Percentiles rank a stretch among this genome's conserved stretches.
phyloP scores from a whole-genome alignment of 306 rosid species.

The Rosa persica region DNA sequence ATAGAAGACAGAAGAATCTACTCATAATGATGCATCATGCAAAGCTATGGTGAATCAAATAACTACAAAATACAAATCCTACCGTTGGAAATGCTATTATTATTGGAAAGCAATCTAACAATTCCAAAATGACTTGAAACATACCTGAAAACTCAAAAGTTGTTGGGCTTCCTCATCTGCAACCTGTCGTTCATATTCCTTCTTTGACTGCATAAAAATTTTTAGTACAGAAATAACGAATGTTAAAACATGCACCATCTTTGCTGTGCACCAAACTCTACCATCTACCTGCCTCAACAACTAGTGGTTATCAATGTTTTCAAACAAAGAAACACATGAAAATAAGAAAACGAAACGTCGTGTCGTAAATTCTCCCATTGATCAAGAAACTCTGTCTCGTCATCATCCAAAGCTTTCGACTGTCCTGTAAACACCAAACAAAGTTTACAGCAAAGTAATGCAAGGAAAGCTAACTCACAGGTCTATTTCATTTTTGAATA shows the following conservation, averaged over 20 bases:
- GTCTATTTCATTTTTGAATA: not conserved
- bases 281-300: not conserved
- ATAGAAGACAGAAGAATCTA: no score
- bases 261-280: no score
- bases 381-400: constrained; percentile 92
- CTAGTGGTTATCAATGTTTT: not conserved
- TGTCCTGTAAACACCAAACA: constrained; percentile 57
- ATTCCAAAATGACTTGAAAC: not conserved
- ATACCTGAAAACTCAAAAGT: constrained; percentile 71
- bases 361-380: constrained; percentile 53
- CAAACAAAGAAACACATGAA: not conserved
- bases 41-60: not conserved
- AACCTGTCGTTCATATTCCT: constrained; percentile 71
- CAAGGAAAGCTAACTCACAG: no score
- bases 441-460: not conserved
- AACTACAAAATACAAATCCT: not conserved
- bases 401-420: constrained; percentile 95
- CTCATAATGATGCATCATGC: not conserved
- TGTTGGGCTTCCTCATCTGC: constrained; percentile 77
- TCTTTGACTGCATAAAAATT: constrained; percentile 53
- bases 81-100: not conserved
- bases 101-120: not conserved
- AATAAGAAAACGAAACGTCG: not conserved
- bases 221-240: not conserved
- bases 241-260: not conserved